Evolutionary conservation across 2,329 filamentous ascomycete genomes (phyloP).

Genomic region (Colletotrichum limetticola): DNA sequence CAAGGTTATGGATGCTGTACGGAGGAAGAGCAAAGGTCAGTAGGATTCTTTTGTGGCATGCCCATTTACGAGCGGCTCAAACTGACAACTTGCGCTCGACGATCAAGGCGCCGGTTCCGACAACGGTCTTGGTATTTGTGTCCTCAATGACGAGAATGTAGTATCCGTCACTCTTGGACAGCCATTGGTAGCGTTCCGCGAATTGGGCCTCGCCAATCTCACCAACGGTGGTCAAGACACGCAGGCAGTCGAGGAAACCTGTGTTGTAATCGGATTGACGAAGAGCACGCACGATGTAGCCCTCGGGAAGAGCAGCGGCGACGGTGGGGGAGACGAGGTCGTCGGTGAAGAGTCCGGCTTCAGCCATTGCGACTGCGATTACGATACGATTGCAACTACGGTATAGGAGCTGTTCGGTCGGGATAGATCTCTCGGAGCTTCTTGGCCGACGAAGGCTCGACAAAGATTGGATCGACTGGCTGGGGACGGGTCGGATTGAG

Average conservation of each 20-base stretch:
- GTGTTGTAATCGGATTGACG: conserved; percentile 79
- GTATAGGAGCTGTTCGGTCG: background rate
- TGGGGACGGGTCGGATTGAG: background rate
- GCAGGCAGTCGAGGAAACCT: conserved; percentile 91
- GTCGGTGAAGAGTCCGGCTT: conserved; percentile 78
- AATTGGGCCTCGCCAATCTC: conserved; percentile 83
- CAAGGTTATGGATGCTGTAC: conserved; percentile 79
- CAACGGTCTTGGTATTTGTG: conserved; percentile 69
- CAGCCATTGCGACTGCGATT: conserved; percentile 32
- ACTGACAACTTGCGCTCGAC: conserved; percentile 94
- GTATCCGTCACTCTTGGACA: conserved; percentile 80
- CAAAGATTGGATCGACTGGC: background rate
- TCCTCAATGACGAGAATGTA: conserved; percentile 90
- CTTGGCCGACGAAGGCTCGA: background rate
- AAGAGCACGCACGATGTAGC: conserved; percentile 86
- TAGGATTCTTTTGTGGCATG: conserved; percentile 1
- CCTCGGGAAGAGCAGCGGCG: conserved; percentile 76
- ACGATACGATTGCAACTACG: background rate
- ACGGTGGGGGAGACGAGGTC: conserved; percentile 83
- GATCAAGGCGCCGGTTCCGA: conserved; percentile 90
- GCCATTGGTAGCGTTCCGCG: conserved; percentile 84
- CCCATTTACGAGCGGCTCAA: background rate
- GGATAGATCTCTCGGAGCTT: background rate
- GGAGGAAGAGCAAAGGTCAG: conserved; percentile 34
- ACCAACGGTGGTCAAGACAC: conserved; percentile 92